Percentiles rank a stretch among this genome's conserved stretches.
Conservation (phyloP, 306 rosid species). For the Inga laurina region DNA sequence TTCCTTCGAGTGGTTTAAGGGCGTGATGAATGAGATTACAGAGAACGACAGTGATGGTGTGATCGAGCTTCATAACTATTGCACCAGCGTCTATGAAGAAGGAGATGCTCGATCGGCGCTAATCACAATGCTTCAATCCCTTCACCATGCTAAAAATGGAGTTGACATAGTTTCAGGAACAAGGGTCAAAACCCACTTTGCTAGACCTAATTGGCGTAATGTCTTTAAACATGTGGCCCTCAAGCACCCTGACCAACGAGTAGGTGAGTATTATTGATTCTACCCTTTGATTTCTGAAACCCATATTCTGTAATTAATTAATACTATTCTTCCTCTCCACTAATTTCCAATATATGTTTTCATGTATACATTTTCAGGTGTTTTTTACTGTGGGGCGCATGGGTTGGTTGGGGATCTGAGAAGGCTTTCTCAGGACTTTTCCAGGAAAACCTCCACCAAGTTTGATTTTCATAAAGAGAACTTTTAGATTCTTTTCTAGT, state of each 20-base stretch:
- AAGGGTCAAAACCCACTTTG: conserved; percentile 80
- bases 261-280: conserved; percentile 59
- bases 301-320: background rate
- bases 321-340: background rate
- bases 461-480: conserved; percentile 91
- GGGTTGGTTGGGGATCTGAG: conserved; percentile 72
- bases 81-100: conserved; percentile 90
- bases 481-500: conserved; percentile 43
- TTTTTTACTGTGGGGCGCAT: conserved; percentile 81
- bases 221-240: conserved; percentile 66
- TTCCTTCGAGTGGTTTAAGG: conserved; percentile 87
- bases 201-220: conserved; percentile 83
- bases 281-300: background rate
- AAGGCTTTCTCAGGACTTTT: conserved; percentile 69
- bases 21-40: conserved; percentile 84
- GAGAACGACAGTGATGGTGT: conserved; percentile 63
- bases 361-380: conserved; percentile 55
- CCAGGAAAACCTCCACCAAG: conserved; percentile 75
- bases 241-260: conserved; percentile 63
- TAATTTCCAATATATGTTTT: background rate
- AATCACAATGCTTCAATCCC: conserved; percentile 85
- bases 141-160: conserved; percentile 79
- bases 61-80: conserved; percentile 81
- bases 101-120: conserved; percentile 89
- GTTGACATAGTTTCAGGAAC: conserved; percentile 84